phyloP scores from a whole-genome alignment of 1,284 basidiomycete species.

The Cryptococcus wingfieldii region DNA sequence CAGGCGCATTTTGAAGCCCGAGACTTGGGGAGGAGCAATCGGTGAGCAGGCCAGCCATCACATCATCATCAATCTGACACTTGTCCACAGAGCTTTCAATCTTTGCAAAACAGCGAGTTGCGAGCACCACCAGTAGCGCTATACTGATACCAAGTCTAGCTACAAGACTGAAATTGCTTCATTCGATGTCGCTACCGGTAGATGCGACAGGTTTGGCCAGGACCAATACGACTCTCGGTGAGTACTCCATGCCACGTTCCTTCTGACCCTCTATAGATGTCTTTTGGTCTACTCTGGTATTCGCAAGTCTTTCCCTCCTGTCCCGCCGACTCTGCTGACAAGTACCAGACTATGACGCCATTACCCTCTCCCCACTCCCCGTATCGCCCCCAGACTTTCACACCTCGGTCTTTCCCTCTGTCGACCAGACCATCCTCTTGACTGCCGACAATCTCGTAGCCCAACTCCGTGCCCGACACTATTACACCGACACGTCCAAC shows the following conservation, averaged over 20 bases:
- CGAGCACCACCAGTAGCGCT: not conserved
- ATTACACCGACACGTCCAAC: slow-evolving; percentile 84
- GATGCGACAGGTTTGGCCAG: slow-evolving; percentile 77
- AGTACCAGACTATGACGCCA: slow-evolving; percentile 71
- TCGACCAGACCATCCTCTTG: slow-evolving; percentile 57
- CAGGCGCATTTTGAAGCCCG: slow-evolving; percentile 67
- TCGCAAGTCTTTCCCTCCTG: slow-evolving; percentile 45
- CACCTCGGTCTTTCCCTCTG: slow-evolving; percentile 71
- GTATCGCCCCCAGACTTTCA: slow-evolving; percentile 79
- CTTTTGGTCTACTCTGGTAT: slow-evolving; percentile 87
- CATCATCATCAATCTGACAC: not conserved
- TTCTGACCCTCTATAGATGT: slow-evolving; percentile 25
- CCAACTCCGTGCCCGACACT: slow-evolving; percentile 66
- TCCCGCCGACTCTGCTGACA: not conserved
- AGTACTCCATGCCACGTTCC: not conserved
- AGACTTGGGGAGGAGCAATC: slow-evolving; percentile 90
- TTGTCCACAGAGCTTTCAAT: slow-evolving; percentile 63
- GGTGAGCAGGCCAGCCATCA: slow-evolving; percentile 21
- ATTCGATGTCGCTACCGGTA: slow-evolving; percentile 84
- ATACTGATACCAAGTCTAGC: slow-evolving; percentile 17
- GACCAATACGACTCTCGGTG: slow-evolving; percentile 48
- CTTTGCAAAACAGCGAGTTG: slow-evolving; percentile 61
- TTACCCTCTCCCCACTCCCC: slow-evolving; percentile 69
- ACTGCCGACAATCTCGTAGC: slow-evolving; percentile 69
- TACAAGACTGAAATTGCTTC: slow-evolving; percentile 81